Base-by-base conservation (phyloP, 768 basidiomycete species). In the Galerina sulciceps region DNA sequence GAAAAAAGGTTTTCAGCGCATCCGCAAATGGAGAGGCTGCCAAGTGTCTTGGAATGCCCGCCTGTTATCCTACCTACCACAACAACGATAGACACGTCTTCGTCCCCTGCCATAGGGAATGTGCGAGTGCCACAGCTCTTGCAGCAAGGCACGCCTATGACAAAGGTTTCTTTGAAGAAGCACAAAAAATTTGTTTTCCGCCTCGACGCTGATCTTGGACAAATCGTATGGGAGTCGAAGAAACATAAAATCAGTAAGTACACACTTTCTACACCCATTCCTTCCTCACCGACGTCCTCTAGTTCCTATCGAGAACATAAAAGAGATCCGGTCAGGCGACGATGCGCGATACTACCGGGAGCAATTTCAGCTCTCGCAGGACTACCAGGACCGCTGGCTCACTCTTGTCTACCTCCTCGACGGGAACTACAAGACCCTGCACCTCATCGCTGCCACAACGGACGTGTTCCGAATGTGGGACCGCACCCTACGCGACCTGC, bases 281-380 rank as follows among this genome's bases (percentile, higher is more conserved):
- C 38, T 53, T 35, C 6, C 38, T 34, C 47, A 13, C 23, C 15
- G 14, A 37, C 15, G 17, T 17, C 40, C 26, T 37, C 15, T 59
- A 97, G 95, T 96, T 47, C 87, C 89, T 2, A 89, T 96, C 59
- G 93, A 94, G 71, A 86, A 85, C 63, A 93, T 97, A 72, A 91
- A 93, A 60, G 95, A 97, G 69, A 84, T 97, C 17, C 90, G 95
- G 18, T 82, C 88, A 4, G 91, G 89, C 8, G 69, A 84, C 1
- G 89, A 92, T 50, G 88, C 91, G 2, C 80, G 87, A 10, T 87
- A 89, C 71, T 87, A 92, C 68, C 86, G 90, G 58, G 82, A 88
- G 57, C 89, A 88, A 64, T 90, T 89, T 66, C 86, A 86, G 66
- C 81, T 91, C 26, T 76, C 89, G 0, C 75, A 79, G 53, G 84